Base-by-base conservation (phyloP, 805 yeast species). In the Scheffersomyces stipitis region DNA sequence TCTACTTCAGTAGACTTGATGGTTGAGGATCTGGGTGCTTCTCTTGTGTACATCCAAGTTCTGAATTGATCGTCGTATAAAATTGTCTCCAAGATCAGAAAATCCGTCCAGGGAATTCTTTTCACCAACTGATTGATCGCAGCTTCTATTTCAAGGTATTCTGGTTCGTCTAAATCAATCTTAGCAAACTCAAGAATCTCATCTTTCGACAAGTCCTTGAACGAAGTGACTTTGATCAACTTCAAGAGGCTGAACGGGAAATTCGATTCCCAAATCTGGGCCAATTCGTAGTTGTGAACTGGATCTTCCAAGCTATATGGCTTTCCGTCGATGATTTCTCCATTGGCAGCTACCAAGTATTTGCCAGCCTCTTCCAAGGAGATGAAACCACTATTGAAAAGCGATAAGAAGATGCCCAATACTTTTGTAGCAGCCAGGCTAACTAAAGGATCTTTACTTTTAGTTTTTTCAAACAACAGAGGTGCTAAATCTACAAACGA, bases 251-350 rank as follows among this genome's bases (percentile, higher is more conserved):
- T 10, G 24, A 20, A 20, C 10, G 24, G 24, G 10, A 20, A 20
- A 20, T 20, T 20, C 10, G 10, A 20, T 10, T 7, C 24, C 24
- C 24, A 20, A 20, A 20, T 20, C 10, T 20, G 24, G 16, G 59
- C 47, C 18, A 52, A 37, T 29, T 55, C 60, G 36, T 42, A 55
- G 31, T 54, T 54, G 23, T 41, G 41, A 23, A 45, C 30, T 14
- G 37, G 35, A 13, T 41, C 34, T 2, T 40, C 30, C 9, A 53
- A 44, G 9, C 16, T 29, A 18, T n/a, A 28, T 14, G 31, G 12
- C 12, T 20, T 20, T 20, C 24, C 24, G 24, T 20, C 24, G 24
- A 20, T 20, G 7, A 20, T 20, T 10, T 20, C 10, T 20, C 24
- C 8, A 31, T 30, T 30, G 5, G 14, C 31, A 26, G 20, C n/a